Percentiles rank a stretch among this genome's conserved stretches.
Conservation (phyloP, 306 rosid species). For the Sechiopsis laciniata region DNA sequence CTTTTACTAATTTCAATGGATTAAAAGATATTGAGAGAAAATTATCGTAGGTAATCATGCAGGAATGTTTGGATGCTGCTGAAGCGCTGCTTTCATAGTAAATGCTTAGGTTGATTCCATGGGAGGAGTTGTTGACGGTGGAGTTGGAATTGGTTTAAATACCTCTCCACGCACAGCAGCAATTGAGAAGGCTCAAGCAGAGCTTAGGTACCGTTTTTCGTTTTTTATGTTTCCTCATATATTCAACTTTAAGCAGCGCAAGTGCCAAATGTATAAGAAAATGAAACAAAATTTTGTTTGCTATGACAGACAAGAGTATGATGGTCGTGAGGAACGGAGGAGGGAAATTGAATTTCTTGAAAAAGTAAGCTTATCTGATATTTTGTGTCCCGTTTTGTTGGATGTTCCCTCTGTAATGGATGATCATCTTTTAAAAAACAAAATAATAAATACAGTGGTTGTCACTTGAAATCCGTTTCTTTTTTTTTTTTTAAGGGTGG, state of each 20-base stretch:
- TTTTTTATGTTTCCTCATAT: neutral
- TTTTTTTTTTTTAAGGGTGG: conserved; percentile 72
- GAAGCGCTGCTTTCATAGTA: conserved; percentile 77
- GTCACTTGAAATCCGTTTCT: conserved; percentile 19
- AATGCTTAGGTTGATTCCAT: conserved; percentile 99
- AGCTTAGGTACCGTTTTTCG: conserved; percentile 65
- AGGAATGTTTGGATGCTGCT: conserved; percentile 88
- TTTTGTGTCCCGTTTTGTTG: conserved; percentile 7
- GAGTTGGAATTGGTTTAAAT: conserved; percentile 88
- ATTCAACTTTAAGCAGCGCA: conserved; percentile 21
- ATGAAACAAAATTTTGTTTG: conserved; percentile 28
- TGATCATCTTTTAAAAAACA: neutral
- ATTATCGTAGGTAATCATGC: conserved; percentile 38
- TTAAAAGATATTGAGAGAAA: conserved; percentile 32
- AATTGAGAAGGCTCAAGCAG: conserved; percentile 89
- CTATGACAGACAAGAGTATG: conserved; percentile 83
- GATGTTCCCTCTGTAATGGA: conserved; percentile 2
- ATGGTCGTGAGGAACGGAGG: conserved; percentile 88
- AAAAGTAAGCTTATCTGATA: conserved; percentile 49
- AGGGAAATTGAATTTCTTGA: conserved; percentile 95
- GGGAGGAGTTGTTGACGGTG: conserved; percentile 99
- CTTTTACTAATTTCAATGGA: conserved; percentile 26
- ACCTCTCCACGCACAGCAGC: conserved; percentile 91
- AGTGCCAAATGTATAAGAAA: neutral
- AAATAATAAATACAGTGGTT: conserved; percentile 8